Evolutionary conservation across 805 yeast species (phyloP), one percentile per base, ranked within the genome.

Genomic region (Candida parachauliodes): DNA sequence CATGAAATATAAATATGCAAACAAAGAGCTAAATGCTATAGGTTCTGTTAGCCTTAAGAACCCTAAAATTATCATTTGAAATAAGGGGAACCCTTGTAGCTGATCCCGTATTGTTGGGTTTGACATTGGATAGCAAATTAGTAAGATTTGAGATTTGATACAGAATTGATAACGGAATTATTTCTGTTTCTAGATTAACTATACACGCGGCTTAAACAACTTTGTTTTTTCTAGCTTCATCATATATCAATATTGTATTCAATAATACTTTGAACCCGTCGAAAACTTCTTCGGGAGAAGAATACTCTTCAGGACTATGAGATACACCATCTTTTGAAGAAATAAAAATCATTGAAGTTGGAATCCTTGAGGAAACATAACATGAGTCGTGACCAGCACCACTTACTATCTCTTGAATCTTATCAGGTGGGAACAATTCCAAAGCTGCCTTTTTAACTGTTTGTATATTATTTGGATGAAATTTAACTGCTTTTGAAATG

Each of bases 321-420:
- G 80, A 72, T 26, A 81, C 64, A 17, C 88, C 88, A 49, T 77
- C 81, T 45, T 62, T 72, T 21, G 82, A 73, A 6, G 89, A 88
- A 48, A 81, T 77, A 53, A 82, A 82, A 23, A 82, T 75, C 88
- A 82, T 82, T 2, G 86, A 74, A 0, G 88, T 81, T 28, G 89
- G 88, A 28, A 76, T 72, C 32, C 68, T 64, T 5, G 60, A 48
- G 7, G 76, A 67, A 2, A 83, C 77, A 16, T 74, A 68, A 47
- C 86, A 79, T 6, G 85, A 77, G 51, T 82, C 89, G 47, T 82
- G 89, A 8, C 85, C 87, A 4, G 88, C 87, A 20, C 89, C 88
- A 46, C 83, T 75, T 32, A 72, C 69, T 36, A 80, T 77, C 26
- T 62, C 68, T 28, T 67, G 59, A 8, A 65, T 60, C 26, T 65